Evolutionary conservation across 352 stramenopile species (phyloP).

Genomic region (Saprolegnia diclina): DNA sequence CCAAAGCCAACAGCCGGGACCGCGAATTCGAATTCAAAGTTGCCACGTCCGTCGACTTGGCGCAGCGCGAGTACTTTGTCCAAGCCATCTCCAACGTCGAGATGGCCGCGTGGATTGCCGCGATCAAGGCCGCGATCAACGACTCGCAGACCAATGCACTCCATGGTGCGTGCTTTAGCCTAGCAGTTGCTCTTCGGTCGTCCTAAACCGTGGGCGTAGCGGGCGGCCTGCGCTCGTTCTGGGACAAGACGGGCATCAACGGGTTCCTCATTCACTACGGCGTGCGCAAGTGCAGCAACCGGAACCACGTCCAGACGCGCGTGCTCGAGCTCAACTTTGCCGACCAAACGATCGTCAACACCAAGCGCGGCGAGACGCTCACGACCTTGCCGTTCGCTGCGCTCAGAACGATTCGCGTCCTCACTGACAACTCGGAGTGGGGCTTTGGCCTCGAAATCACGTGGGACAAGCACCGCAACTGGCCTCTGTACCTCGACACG

Average conservation of each 20-base stretch:
- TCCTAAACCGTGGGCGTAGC: conserved; percentile 8
- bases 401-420: conserved; percentile 39
- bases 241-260: conserved; percentile 71
- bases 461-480: conserved; percentile 59
- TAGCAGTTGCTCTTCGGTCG: too few species aligned
- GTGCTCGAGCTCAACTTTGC: conserved; percentile 84
- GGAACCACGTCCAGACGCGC: conserved; percentile 75
- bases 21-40: conserved; percentile 48
- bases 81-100: conserved; percentile 66
- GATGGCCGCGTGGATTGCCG: conserved; percentile 74
- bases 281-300: conserved; percentile 68
- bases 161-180: conserved; percentile 36
- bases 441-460: conserved; percentile 64
- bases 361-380: conserved; percentile 66
- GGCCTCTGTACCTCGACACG: conserved; percentile 76
- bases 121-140: conserved; percentile 78
- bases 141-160: conserved; percentile 70
- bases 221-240: conserved; percentile 33
- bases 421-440: conserved; percentile 30
- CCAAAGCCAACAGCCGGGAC: conserved; percentile 33
- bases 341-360: conserved; percentile 76
- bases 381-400: conserved; percentile 73
- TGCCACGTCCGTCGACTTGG: conserved; percentile 65
- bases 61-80: conserved; percentile 55
- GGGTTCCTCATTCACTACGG: conserved; percentile 79